Evolutionary conservation across 805 yeast species (phyloP).

Genomic region (Candida cerambycidarum): DNA sequence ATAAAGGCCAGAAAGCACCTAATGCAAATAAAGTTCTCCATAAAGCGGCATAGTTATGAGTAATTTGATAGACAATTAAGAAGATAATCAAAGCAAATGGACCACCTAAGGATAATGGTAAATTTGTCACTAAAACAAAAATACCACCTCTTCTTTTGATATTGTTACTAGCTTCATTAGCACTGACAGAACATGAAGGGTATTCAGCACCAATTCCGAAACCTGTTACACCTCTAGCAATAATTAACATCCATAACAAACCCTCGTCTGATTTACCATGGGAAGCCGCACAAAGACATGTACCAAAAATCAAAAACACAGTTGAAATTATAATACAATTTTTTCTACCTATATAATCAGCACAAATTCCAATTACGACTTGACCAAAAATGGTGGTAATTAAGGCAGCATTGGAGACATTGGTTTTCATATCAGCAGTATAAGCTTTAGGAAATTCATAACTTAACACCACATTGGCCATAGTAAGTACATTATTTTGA

Average conservation of each 20-base stretch:
- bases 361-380: slow-evolving; percentile 60
- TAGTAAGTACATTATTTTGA: slow-evolving; percentile 72
- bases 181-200: slow-evolving; percentile 66
- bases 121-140: slow-evolving; percentile 65
- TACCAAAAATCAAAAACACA: slow-evolving; percentile 58
- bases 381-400: slow-evolving; percentile 74
- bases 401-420: slow-evolving; percentile 66
- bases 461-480: slow-evolving; percentile 60
- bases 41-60: slow-evolving; percentile 48
- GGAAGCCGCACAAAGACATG: slow-evolving; percentile 66
- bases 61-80: slow-evolving; percentile 63
- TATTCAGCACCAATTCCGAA: slow-evolving; percentile 81
- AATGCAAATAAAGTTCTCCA: slow-evolving; percentile 73
- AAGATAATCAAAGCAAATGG: slow-evolving; percentile 72
- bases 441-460: slow-evolving; percentile 45
- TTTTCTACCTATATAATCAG: slow-evolving; percentile 68
- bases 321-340: slow-evolving; percentile 71
- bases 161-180: slow-evolving; percentile 71
- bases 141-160: slow-evolving; percentile 63
- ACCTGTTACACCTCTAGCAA: slow-evolving; percentile 74
- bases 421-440: slow-evolving; percentile 50
- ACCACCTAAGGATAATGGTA: slow-evolving; percentile 74
- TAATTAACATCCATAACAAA: slow-evolving; percentile 75
- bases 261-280: slow-evolving; percentile 60
- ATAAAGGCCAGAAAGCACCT: slow-evolving; percentile 67